Base-by-base conservation (phyloP, 768 basidiomycete species). In the Chalciporus sphaerocephalus region DNA sequence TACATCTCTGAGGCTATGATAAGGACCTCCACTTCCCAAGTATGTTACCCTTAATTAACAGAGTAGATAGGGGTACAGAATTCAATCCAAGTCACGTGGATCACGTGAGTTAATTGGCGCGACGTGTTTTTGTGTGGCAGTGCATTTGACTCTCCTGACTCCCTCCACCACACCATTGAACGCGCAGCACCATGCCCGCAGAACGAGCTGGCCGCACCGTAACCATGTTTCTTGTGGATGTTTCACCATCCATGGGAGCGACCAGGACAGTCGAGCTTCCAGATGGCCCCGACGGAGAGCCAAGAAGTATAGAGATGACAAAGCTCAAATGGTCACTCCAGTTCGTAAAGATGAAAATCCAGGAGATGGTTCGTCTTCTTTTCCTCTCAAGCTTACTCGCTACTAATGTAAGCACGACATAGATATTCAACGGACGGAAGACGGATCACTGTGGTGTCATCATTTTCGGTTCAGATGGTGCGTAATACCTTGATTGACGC, bases 381-480 rank as follows among this genome's bases (percentile, higher is more conserved):
- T 41, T 24, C 38, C 17, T 33, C 11, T 30, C 2, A 5, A 25
- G 2, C 20, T 13, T n/a, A 15, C 38, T 21, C 22, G 1, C n/a
- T 12, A 10, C 34, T 42, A 10, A 54, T 16, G 11, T 22, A 1
- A 16, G 18, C 10, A 23, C 20, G 13, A 4, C n/a, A n/a, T 46
- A 98, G 94, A 92, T 97, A 53, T 92, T 83, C 60, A 81, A 87
- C 53, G 88, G 85, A 12, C 76, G 94, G 33, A 96, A 95, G 71
- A 97, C 94, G 9, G 94, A 95, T 59, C 83, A 91, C 59, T 91
- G 92, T 60, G 90, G 92, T n/a, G 79, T 97, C 22, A 76, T 96
- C 38, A 67, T 85, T 3, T 92, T 92, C 57, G 94, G 91, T n/a
- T 80, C 85, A 2, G 82, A 90, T 64, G 79, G 92, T 79, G 22